Conservation (phyloP, 306 rosid genomes). For the Sicyos edulis region DNA sequence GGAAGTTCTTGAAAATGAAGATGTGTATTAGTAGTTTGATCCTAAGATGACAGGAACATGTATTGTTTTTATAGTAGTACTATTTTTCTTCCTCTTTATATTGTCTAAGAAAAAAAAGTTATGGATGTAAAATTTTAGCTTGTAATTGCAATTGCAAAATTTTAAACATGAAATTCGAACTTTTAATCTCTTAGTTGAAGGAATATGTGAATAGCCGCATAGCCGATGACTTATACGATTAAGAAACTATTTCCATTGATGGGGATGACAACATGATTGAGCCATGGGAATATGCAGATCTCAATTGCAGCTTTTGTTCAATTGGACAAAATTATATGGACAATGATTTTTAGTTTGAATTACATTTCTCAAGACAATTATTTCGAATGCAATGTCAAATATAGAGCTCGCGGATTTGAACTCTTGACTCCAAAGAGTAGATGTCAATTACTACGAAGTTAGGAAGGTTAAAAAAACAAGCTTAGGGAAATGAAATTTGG, state of each 20-base stretch:
- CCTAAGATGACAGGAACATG: neutral
- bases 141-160: neutral
- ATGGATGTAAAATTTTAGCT: neutral
- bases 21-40: neutral
- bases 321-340: too few relatives aligned
- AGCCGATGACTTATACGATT: neutral
- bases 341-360: neutral
- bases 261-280: neutral
- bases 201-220: too few relatives aligned
- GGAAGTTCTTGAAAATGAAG: neutral
- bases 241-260: neutral
- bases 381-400: too few relatives aligned
- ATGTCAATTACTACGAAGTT: too few relatives aligned
- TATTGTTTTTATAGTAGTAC: neutral
- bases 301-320: neutral
- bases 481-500: neutral
- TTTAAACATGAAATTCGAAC: neutral
- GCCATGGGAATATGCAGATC: neutral
- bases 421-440: too few relatives aligned
- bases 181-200: too few relatives aligned
- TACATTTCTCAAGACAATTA: neutral
- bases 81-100: neutral
- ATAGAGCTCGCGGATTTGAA: too few relatives aligned
- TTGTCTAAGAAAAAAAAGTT: neutral
- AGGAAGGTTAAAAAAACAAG: neutral